Evolutionary conservation across 441 rosid genomes (phyloP).

Genomic region (Mallotus japonicus): DNA sequence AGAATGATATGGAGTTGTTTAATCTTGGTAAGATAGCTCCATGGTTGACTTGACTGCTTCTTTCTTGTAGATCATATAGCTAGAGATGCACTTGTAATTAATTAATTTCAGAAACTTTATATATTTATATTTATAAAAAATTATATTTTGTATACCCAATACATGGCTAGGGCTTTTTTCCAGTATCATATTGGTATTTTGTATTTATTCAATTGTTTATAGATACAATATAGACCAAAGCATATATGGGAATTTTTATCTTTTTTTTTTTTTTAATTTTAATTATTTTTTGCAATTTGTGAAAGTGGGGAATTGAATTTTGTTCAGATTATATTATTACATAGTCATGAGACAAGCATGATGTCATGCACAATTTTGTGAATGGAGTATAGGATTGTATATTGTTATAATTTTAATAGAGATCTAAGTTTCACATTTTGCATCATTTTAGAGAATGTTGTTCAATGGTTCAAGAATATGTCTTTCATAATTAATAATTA

Average conservation of each 20-base stretch:
- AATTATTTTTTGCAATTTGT: background rate
- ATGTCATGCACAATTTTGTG: background rate
- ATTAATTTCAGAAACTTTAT: background rate
- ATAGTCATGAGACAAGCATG: slow-evolving; percentile 13
- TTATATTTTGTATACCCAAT: too few species aligned
- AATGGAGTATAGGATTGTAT: too few species aligned
- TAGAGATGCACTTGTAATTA: background rate
- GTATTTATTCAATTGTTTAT: slow-evolving; percentile 21
- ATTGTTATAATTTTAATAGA: too few species aligned
- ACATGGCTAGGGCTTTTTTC: too few species aligned
- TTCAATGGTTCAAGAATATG: too few species aligned
- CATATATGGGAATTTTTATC: background rate
- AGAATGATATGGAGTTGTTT: slow-evolving; percentile 53
- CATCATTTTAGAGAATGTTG: too few species aligned
- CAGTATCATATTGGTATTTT: background rate
- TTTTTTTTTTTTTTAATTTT: background rate
- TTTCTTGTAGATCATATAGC: slow-evolving; percentile 24
- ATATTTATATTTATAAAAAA: background rate
- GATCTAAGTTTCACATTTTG: too few species aligned
- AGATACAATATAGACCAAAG: background rate
- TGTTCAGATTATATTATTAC: background rate
- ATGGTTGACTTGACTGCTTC: slow-evolving; percentile 27
- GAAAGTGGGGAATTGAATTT: background rate
- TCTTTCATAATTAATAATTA: too few species aligned
- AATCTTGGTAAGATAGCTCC: slow-evolving; percentile 33